These are phyloP conservation scores for Lactifluus echinatus DNA, from an alignment of 768 basidiomycete species.

Conservation along the genomic window DNA sequence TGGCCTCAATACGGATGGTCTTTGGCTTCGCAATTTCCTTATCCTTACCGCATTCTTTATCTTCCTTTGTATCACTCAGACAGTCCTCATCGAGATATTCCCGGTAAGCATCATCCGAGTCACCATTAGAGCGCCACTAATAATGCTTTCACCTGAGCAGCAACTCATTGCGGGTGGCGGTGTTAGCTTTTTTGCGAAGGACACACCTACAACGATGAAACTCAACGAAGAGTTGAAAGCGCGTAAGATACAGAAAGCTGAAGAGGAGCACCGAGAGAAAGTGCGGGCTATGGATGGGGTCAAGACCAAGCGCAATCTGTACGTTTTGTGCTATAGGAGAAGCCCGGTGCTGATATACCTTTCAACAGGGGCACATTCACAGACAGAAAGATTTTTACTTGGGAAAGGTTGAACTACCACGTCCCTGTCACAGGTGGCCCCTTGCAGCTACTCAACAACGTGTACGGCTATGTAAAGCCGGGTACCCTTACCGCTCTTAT, in stretches of 20 bases:
- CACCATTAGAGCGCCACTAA: slow-evolving; percentile 21
- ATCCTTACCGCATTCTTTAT: slow-evolving; percentile 65
- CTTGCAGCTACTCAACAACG: slow-evolving; percentile 59
- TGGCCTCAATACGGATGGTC: slow-evolving; percentile 39
- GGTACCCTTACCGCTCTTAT: slow-evolving; percentile 72
- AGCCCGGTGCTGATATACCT: neutral
- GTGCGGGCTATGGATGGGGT: slow-evolving; percentile 17
- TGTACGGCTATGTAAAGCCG: slow-evolving; percentile 76
- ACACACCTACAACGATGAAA: slow-evolving; percentile 44
- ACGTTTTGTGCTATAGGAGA: slow-evolving; percentile 22
- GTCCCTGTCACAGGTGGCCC: slow-evolving; percentile 62
- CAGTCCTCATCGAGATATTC: slow-evolving; percentile 53
- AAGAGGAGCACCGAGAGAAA: slow-evolving; percentile 27
- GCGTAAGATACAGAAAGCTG: slow-evolving; percentile 32
- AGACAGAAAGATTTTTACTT: slow-evolving; percentile 61
- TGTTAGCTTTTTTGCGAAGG: slow-evolving; percentile 52
- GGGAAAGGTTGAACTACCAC: slow-evolving; percentile 70
- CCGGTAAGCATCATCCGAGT: slow-evolving; percentile 35
- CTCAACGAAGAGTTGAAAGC: slow-evolving; percentile 45
- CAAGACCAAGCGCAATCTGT: slow-evolving; percentile 48
- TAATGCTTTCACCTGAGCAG: slow-evolving; percentile 13
- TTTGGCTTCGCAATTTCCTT: slow-evolving; percentile 65
- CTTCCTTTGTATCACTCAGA: slow-evolving; percentile 60
- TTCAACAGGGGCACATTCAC: slow-evolving; percentile 9
- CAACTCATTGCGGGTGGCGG: slow-evolving; percentile 57